Evolutionary conservation across 768 basidiomycete genomes (phyloP).

Genomic region (Pleurotus platypus): DNA sequence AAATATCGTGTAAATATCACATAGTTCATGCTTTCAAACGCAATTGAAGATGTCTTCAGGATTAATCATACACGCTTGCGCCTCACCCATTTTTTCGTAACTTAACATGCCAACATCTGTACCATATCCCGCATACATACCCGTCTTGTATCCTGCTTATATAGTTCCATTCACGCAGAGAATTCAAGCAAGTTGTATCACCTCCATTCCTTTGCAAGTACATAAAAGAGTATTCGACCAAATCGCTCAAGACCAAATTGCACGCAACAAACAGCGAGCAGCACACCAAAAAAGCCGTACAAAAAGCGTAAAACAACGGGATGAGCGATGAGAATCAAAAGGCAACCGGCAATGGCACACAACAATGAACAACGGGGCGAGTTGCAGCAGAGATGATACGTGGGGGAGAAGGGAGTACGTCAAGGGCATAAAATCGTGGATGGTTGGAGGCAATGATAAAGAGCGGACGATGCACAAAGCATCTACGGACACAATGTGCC

Average conservation of each 20-base stretch:
- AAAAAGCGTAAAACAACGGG: conserved; percentile 17
- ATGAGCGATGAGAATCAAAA: conserved; percentile 28
- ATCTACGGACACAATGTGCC: neutral
- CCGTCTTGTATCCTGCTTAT: neutral
- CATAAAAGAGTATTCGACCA: conserved; percentile 46
- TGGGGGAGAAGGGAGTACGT: conserved; percentile 36
- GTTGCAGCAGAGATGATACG: conserved; percentile 11
- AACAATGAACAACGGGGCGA: conserved; percentile 31
- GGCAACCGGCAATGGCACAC: conserved; percentile 24
- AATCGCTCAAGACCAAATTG: conserved; percentile 10
- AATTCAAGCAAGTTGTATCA: conserved; percentile 48
- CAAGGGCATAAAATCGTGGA: conserved; percentile 32
- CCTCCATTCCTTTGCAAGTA: conserved; percentile 53
- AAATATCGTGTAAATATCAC: conserved; percentile 50
- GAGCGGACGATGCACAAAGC: conserved; percentile 5
- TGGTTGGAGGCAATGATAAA: conserved; percentile 9
- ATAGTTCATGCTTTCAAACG: conserved; percentile 51
- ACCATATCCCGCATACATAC: conserved; percentile 1
- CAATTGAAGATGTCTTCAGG: conserved; percentile 15
- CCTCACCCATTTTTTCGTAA: neutral
- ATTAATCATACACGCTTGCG: conserved; percentile 8
- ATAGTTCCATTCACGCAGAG: conserved; percentile 6
- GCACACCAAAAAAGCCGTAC: conserved; percentile 23
- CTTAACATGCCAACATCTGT: neutral
- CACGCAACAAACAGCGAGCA: conserved; percentile 37